Evolutionary conservation across 1,284 basidiomycete genomes (phyloP).

Genomic region (Marasmius tenuissimus): DNA sequence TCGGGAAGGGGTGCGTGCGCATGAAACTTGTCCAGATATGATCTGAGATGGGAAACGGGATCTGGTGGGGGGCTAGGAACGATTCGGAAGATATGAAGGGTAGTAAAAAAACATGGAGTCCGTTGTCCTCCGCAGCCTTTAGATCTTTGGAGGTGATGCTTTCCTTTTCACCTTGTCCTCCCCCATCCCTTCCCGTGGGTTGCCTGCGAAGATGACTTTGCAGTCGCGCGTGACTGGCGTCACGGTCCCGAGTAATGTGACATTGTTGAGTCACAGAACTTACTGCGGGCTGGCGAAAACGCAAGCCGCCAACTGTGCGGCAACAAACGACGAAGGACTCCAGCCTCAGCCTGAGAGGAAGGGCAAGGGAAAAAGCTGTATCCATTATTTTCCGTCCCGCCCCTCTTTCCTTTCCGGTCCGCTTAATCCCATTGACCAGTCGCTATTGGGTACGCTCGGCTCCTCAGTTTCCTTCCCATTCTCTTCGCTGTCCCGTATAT

Average conservation of each 20-base stretch:
- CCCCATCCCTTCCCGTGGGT: too few species aligned
- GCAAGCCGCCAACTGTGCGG: too few species aligned
- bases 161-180: too few species aligned
- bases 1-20: neutral
- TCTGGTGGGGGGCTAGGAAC: neutral
- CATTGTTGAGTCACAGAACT: neutral
- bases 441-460: neutral
- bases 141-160: too few species aligned
- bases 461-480: neutral
- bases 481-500: neutral
- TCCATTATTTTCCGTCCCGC: neutral
- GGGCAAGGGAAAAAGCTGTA: neutral
- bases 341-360: neutral
- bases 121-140: neutral
- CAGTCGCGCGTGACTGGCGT: neutral
- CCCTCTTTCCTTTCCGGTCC: neutral
- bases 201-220: neutral
- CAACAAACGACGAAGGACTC: neutral
- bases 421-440: neutral
- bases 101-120: neutral
- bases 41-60: neutral
- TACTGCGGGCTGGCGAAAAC: neutral
- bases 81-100: neutral
- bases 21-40: neutral
- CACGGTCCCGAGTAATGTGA: neutral